Evolutionary conservation across 352 stramenopile species (phyloP).

Genomic region (Phytophthora capsici): DNA sequence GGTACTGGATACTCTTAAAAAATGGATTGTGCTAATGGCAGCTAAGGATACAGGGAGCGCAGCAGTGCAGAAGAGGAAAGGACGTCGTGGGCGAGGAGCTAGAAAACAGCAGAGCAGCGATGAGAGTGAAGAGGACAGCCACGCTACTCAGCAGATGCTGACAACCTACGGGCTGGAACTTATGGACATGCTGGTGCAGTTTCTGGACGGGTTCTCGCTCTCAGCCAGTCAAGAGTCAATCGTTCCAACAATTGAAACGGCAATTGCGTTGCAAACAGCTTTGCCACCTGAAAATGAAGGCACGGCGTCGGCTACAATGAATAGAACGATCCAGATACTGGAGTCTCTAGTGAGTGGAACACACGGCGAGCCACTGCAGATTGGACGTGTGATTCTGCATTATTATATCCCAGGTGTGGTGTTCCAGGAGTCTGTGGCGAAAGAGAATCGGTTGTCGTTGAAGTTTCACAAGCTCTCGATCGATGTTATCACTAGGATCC

Average conservation of each 20-base stretch:
- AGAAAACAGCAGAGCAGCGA: constrained; percentile 34
- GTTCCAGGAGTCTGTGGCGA: constrained; percentile 69
- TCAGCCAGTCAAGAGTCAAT: constrained; percentile 76
- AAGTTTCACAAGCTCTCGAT: constrained; percentile 77
- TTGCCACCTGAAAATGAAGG: constrained; percentile 41
- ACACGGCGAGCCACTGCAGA: constrained; percentile 62
- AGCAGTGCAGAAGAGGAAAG: constrained; percentile 5
- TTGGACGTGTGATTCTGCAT: constrained; percentile 67
- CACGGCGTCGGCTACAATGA: constrained; percentile 42
- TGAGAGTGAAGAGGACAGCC: constrained; percentile 38
- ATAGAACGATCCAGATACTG: constrained; percentile 54
- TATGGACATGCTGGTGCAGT: constrained; percentile 62
- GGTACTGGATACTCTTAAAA: constrained; percentile 80
- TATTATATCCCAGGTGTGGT: constrained; percentile 74
- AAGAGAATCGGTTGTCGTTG: constrained; percentile 55
- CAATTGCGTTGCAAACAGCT: constrained; percentile 66
- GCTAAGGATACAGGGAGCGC: constrained; percentile 11
- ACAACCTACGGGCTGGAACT: constrained; percentile 62
- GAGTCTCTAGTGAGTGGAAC: constrained; percentile 50
- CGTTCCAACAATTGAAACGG: constrained; percentile 72
- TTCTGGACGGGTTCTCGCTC: constrained; percentile 68
- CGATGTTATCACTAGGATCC: constrained; percentile 52
- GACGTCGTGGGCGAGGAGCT: constrained; percentile 11
- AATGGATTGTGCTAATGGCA: constrained; percentile 64
- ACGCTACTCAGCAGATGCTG: constrained; percentile 42